Base-by-base conservation (phyloP, 306 rosid species). In the Inga laurina region DNA sequence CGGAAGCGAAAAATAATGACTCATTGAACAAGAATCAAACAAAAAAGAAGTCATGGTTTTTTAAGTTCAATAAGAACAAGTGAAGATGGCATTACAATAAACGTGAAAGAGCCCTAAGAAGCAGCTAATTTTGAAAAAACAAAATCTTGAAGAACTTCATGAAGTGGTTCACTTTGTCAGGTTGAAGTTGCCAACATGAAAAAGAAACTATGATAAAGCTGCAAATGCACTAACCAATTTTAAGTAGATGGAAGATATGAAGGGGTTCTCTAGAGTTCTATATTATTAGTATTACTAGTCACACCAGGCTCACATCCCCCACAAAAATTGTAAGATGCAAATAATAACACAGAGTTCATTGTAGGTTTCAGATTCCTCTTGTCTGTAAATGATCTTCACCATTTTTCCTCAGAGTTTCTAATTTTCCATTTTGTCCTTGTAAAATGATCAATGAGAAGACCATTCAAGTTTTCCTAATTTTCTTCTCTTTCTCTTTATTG, bases 181-280 rank as follows among this genome's bases (percentile, higher is more conserved):
- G 70, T 30, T 73, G 52, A 82, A 51, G 65, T 22, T 71, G 64
- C 52, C 16, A 68, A 32, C 41, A 46, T 13, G 8, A 85, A 46
- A 59, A 80, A 5, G 43, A 39, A n/a, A 80, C 37, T 76, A 68
- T 44, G 70, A 67, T 52, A 48, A 22, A 76, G 68, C 2, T 77
- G 15, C 24, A 74, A 27, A 68, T 72, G 69, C 37, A 74, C 51
- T 74, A 81, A 68, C 16, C 69, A 80, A 77, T 72, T 79, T 81
- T 74, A n/a, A 74, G 35, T 67, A 15, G 45, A 69, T 30, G 77
- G 65, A 44, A 79, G 32, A 3, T 34, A 10, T 66, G 22, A 49
- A n/a, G 79, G 44, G 24, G 39, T 71, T 52, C 11, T 8, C 45
- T 75, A 70, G 75, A 56, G 44, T 34, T 82, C 59, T 39, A 76